These are phyloP conservation scores for Anisodus acutangulus DNA, from an alignment of 257 asterid species.

Conservation along the genomic window DNA sequence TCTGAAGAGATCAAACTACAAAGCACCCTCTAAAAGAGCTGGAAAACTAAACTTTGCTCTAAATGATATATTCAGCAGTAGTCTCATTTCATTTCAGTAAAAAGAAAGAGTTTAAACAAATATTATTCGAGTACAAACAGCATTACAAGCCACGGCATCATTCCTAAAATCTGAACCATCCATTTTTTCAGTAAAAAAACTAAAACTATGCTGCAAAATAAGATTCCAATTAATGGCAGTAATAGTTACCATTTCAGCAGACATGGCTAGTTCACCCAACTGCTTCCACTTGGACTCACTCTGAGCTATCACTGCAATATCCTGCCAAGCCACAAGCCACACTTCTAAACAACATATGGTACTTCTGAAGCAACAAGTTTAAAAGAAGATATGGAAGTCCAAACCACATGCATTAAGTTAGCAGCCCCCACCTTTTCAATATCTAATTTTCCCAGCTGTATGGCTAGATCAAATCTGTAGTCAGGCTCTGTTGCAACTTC, in stretches of 20 bases:
- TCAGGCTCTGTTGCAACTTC: constrained; percentile 98
- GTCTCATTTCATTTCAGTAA: neutral
- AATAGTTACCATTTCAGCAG: constrained; percentile 79
- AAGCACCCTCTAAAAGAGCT: constrained; percentile 7
- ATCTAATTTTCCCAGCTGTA: constrained; percentile 84
- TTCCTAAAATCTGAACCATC: constrained; percentile 23
- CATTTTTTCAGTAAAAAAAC: neutral
- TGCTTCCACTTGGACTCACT: constrained; percentile 96
- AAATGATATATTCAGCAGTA: neutral
- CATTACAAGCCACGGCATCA: neutral
- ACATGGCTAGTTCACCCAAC: constrained; percentile 96
- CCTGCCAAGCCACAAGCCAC: constrained; percentile 52
- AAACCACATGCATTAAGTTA: constrained; percentile 25
- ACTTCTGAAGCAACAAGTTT: neutral
- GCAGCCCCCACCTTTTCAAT: constrained; percentile 71
- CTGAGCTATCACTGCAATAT: constrained; percentile 75
- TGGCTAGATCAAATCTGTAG: constrained; percentile 94
- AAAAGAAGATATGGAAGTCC: constrained; percentile 17
- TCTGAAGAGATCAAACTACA: neutral
- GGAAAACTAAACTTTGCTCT: neutral
- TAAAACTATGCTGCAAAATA: neutral
- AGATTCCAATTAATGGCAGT: neutral
- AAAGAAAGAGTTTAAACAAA: constrained; percentile 15
- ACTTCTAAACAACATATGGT: constrained; percentile 24
- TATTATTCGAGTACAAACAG: neutral